These are phyloP conservation scores for Fraxinus sp. DNA, from an alignment of 305 asterid species.

Conservation along the genomic window DNA sequence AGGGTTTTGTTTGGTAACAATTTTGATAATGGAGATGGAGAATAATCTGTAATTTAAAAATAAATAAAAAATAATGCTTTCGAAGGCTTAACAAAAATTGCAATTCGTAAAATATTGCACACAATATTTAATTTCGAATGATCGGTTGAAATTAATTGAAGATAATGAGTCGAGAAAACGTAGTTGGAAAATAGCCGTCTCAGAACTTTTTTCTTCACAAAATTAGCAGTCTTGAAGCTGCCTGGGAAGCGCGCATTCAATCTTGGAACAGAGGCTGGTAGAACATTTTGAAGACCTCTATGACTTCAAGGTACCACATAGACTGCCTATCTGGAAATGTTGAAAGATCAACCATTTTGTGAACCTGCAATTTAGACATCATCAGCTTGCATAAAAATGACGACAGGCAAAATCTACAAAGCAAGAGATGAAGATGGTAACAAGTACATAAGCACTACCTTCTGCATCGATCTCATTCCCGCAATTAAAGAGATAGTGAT, in stretches of 20 bases:
- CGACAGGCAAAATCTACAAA: neutral
- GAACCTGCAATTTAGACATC: constrained; percentile 57
- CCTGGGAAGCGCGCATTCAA: neutral
- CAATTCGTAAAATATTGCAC: neutral
- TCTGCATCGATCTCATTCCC: neutral
- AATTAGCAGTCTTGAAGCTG: neutral
- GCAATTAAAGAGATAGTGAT: neutral
- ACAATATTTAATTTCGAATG: neutral
- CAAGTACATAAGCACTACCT: neutral
- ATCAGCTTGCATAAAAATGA: neutral
- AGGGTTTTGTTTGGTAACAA: neutral
- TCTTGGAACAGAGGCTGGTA: constrained; percentile 53
- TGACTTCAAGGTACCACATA: constrained; percentile 93
- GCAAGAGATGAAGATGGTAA: neutral
- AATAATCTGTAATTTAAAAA: too few relatives aligned
- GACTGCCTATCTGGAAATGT: constrained; percentile 75
- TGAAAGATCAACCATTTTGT: constrained; percentile 84
- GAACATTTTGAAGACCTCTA: constrained; percentile 76
- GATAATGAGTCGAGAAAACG: neutral
- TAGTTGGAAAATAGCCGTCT: neutral
- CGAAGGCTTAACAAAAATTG: neutral
- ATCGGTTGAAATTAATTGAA: neutral
- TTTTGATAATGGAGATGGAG: too few relatives aligned
- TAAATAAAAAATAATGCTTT: too few relatives aligned
- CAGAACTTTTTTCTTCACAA: neutral